phyloP scores from a whole-genome alignment of 768 basidiomycete species.

The Agrocybe pediades region DNA sequence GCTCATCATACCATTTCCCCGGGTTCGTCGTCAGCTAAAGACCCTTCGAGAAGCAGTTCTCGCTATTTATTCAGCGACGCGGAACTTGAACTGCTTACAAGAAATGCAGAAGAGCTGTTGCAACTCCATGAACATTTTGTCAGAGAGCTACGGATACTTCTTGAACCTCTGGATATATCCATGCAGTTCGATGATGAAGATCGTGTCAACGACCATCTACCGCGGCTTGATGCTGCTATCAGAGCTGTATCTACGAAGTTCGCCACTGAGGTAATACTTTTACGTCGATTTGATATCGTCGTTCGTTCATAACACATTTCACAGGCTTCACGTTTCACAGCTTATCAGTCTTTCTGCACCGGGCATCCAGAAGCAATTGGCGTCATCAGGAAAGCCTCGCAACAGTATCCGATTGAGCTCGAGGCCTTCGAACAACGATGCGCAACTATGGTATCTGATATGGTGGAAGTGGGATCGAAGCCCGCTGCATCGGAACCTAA shows the following conservation, averaged over 20 bases:
- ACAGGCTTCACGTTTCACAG: conserved; percentile 74
- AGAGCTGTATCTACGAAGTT: conserved; percentile 57
- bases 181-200: conserved; percentile 29
- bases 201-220: conserved; percentile 19
- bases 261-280: conserved; percentile 50
- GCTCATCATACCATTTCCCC: conserved; percentile 18
- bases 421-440: conserved; percentile 83
- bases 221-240: conserved; percentile 46
- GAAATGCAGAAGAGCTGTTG: conserved; percentile 72
- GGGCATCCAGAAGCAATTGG: conserved; percentile 83
- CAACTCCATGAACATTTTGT: conserved; percentile 69
- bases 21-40: conserved; percentile 21
- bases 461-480: conserved; percentile 26
- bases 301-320: conserved; percentile 4
- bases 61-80: conserved; percentile 57
- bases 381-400: conserved; percentile 65
- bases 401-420: conserved; percentile 74
- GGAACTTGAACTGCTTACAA: conserved; percentile 60
- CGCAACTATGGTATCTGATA: conserved; percentile 48
- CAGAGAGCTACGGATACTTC: conserved; percentile 48
- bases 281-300: neutral
- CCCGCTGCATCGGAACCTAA: conserved; percentile 23
- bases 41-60: conserved; percentile 30
- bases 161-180: conserved; percentile 53
- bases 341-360: conserved; percentile 87